A percentile compares a stretch with the other conserved stretches of the same genome.
Evolutionary conservation across 2,329 filamentous ascomycete species (phyloP).

Genomic region (Ascochyta fabae): DNA sequence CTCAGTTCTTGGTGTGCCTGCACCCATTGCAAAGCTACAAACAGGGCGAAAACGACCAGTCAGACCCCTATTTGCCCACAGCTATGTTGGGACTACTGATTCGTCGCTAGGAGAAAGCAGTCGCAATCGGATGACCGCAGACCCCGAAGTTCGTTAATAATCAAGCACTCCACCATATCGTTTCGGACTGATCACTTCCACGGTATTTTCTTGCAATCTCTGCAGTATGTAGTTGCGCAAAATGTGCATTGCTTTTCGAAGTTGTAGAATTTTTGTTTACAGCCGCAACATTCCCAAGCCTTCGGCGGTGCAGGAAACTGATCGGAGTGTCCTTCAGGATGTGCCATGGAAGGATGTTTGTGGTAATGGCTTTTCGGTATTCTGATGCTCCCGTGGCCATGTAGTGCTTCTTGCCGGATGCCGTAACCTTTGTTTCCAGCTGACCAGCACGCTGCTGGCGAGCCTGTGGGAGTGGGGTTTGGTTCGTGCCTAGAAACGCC

Average conservation of each 20-base stretch:
- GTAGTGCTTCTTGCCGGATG: background rate
- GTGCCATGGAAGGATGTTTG: background rate
- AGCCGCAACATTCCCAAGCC: constrained; percentile 15
- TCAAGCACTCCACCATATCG: background rate
- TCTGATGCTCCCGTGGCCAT: background rate
- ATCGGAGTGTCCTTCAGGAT: constrained; percentile 8
- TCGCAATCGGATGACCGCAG: background rate
- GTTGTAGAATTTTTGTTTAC: constrained; percentile 13
- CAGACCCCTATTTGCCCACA: background rate
- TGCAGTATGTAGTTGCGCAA: constrained; percentile 12
- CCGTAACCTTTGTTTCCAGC: background rate
- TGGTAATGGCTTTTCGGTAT: background rate
- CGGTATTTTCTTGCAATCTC: constrained; percentile 14
- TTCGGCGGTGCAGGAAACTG: constrained; percentile 12
- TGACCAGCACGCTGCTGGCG: background rate
- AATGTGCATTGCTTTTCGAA: constrained; percentile 15
- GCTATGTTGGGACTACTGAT: background rate
- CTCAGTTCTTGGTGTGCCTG: background rate
- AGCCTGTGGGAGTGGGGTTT: background rate
- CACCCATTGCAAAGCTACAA: background rate
- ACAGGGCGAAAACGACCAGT: background rate
- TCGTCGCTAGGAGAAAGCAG: background rate
- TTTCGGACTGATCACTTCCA: background rate
- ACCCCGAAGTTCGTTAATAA: background rate
- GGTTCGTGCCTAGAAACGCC: background rate